phyloP scores from a whole-genome alignment of 345 rosid species.

The Fremontodendron californicum region DNA sequence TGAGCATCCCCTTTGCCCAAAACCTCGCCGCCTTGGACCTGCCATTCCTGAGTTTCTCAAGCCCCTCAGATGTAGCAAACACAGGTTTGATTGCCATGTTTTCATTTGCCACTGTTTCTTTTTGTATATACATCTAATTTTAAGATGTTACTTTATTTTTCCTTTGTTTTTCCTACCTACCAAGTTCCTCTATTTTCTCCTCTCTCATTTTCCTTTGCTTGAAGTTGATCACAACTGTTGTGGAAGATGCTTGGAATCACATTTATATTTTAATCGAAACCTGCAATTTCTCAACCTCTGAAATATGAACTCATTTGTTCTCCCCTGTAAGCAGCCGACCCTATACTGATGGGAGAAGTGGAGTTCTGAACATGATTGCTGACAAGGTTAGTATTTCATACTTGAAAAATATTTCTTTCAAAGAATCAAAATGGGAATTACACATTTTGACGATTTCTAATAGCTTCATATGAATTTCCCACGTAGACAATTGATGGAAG shows the following conservation, averaged over 20 bases:
- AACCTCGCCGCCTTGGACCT: constrained; percentile 58
- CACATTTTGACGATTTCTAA: neutral
- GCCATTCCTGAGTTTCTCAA: constrained; percentile 55
- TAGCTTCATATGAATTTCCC: neutral
- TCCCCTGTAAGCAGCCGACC: constrained; percentile 37
- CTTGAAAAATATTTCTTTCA: neutral
- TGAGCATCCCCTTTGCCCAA: constrained; percentile 58
- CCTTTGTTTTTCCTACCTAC: neutral
- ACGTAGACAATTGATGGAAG: constrained; percentile 35
- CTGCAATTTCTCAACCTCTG: neutral
- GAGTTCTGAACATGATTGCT: constrained; percentile 33
- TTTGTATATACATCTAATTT: neutral
- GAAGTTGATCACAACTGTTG: neutral
- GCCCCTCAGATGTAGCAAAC: constrained; percentile 51
- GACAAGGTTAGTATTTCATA: constrained; percentile 39
- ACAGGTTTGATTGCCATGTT: constrained; percentile 24
- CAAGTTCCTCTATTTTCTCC: no score
- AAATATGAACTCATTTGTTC: constrained; percentile 3
- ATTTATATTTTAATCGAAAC: neutral
- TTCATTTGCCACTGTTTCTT: neutral
- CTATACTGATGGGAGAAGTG: constrained; percentile 35
- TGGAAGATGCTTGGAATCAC: neutral
- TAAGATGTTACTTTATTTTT: neutral
- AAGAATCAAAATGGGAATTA: neutral
- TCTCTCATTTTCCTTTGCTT: no score